These are phyloP conservation scores for Aspergillus pseudotamarii DNA, from an alignment of 2,329 filamentous ascomycete genomes.

Conservation along the genomic window DNA sequence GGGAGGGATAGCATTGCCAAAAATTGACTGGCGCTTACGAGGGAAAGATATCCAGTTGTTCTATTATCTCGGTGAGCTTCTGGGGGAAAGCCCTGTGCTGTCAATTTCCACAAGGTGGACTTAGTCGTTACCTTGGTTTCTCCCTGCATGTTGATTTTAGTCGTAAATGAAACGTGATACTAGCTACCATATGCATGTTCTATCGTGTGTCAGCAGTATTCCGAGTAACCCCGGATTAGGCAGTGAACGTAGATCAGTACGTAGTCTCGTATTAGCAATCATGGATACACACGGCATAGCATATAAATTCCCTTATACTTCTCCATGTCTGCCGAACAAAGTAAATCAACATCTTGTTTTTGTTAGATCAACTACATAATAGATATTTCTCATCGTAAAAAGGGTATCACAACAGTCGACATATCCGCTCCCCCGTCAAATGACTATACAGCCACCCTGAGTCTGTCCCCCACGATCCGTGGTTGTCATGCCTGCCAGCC, in stretches of 20 bases:
- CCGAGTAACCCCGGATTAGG: neutral
- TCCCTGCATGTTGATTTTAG: slow-evolving; percentile 42
- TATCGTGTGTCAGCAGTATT: slow-evolving; percentile 8
- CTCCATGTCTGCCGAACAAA: neutral
- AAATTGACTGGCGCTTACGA: slow-evolving; percentile 85
- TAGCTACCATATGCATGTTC: slow-evolving; percentile 30
- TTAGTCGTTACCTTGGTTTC: slow-evolving; percentile 78
- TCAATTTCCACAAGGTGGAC: slow-evolving; percentile 73
- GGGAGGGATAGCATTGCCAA: slow-evolving; percentile 45
- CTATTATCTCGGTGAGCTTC: slow-evolving; percentile 43
- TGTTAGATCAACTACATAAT: neutral
- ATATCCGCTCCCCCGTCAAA: slow-evolving; percentile 34
- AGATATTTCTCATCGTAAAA: neutral
- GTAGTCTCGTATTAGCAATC: neutral
- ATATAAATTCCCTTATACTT: neutral
- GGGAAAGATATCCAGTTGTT: slow-evolving; percentile 91
- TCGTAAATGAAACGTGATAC: slow-evolving; percentile 41
- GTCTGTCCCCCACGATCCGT: slow-evolving; percentile 56
- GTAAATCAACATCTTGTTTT: neutral
- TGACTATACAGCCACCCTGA: slow-evolving; percentile 44
- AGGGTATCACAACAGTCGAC: slow-evolving; percentile 17
- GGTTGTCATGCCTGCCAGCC: slow-evolving; percentile 60
- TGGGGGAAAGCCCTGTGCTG: slow-evolving; percentile 99
- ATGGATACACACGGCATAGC: neutral
- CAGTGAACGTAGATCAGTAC: neutral